Percentiles rank a stretch among this genome's conserved stretches.
These are phyloP conservation scores for Aquanectria penicillioides DNA, from an alignment of 2,329 filamentous ascomycete genomes.

Conservation along the genomic window DNA sequence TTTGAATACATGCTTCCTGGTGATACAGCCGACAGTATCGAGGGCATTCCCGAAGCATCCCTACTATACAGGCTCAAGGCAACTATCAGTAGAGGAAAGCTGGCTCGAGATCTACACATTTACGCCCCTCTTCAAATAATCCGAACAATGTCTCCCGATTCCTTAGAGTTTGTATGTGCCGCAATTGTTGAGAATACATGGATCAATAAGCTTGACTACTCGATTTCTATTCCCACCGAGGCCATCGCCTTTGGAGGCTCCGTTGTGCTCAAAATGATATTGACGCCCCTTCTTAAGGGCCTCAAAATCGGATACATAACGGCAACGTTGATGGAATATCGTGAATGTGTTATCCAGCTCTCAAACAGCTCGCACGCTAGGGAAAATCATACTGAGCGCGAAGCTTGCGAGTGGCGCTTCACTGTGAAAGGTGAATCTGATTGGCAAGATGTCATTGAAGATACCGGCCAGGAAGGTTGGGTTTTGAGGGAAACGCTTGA, in stretches of 20 bases:
- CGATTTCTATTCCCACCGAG: slow-evolving; percentile 90
- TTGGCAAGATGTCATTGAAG: slow-evolving; percentile 74
- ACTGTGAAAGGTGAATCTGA: slow-evolving; percentile 65
- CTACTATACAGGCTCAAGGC: slow-evolving; percentile 91
- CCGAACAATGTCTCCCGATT: slow-evolving; percentile 77
- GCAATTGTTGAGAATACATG: slow-evolving; percentile 97
- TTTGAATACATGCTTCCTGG: slow-evolving; percentile 78
- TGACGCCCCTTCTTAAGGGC: slow-evolving; percentile 89
- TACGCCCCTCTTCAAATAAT: slow-evolving; percentile 81
- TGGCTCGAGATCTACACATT: slow-evolving; percentile 83
- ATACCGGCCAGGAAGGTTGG: slow-evolving; percentile 73
- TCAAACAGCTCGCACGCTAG: slow-evolving; percentile 59
- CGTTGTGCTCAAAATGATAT: slow-evolving; percentile 84
- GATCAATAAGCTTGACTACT: slow-evolving; percentile 97
- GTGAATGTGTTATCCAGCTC: slow-evolving; percentile 67
- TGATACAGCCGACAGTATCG: slow-evolving; percentile 82
- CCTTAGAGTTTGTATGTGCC: slow-evolving; percentile 80
- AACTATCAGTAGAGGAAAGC: slow-evolving; percentile 84
- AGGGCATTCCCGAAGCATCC: slow-evolving; percentile 85
- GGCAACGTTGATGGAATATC: slow-evolving; percentile 80
- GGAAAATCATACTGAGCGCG: slow-evolving; percentile 70
- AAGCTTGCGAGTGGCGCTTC: slow-evolving; percentile 69
- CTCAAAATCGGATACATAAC: slow-evolving; percentile 83
- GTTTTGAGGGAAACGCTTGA: slow-evolving; percentile 68
- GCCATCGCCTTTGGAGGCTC: slow-evolving; percentile 90